phyloP scores from a whole-genome alignment of 345 rosid genomes.

The Raphanus sativus region DNA sequence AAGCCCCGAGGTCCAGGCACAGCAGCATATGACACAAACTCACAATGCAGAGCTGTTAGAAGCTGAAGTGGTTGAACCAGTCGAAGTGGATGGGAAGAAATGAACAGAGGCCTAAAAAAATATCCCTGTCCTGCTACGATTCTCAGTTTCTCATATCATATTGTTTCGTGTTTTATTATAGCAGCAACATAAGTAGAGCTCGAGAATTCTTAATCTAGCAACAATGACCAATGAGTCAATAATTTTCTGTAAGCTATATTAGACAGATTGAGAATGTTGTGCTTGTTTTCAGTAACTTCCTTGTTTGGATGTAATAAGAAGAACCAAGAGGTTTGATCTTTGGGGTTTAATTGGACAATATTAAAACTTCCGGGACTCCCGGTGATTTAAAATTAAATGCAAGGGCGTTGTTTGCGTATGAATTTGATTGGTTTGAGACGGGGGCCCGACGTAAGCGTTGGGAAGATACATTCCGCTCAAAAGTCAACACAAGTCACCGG shows the following conservation, averaged over 20 bases:
- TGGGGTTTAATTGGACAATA: neutral
- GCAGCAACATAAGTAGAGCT: slow-evolving; percentile 17
- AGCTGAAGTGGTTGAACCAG: slow-evolving; percentile 89
- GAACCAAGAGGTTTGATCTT: too few species aligned
- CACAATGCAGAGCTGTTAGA: slow-evolving; percentile 47
- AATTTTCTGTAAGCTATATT: neutral
- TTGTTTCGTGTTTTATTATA: slow-evolving; percentile 7
- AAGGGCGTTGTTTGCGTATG: neutral
- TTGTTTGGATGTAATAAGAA: neutral
- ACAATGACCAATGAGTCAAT: neutral
- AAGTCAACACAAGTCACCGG: slow-evolving; percentile 40
- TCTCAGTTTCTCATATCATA: neutral
- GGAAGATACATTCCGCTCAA: neutral
- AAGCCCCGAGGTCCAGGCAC: slow-evolving; percentile 33
- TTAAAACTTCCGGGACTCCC: neutral
- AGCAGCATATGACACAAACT: slow-evolving; percentile 32
- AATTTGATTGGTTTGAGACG: neutral
- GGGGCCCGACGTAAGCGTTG: slow-evolving; percentile 9
- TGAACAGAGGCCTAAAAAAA: slow-evolving; percentile 40
- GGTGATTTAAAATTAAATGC: neutral
- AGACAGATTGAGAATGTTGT: neutral
- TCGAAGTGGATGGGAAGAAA: slow-evolving; percentile 58
- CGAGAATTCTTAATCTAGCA: neutral
- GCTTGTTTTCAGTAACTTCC: neutral
- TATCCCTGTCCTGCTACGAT: neutral